Conservation (phyloP, 1,284 basidiomycete genomes). For the Ceratobasidium sp. region DNA sequence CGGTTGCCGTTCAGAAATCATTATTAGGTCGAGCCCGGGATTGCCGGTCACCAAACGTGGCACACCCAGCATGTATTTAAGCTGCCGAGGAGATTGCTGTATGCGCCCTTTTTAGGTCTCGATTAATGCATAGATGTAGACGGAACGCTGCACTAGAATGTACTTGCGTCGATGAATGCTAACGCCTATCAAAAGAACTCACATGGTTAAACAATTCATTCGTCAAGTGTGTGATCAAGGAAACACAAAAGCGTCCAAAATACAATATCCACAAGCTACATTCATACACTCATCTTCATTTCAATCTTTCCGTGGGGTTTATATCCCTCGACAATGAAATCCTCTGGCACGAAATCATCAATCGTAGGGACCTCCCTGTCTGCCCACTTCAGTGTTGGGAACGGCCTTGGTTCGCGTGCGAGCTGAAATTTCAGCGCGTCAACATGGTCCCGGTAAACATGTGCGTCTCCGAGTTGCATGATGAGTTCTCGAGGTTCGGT, state of each 20-base stretch:
- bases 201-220: too few relatives aligned
- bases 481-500: conserved; percentile 90
- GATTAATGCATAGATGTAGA: too few relatives aligned
- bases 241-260: not conserved
- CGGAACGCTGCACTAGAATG: too few relatives aligned
- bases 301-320: conserved; percentile 85
- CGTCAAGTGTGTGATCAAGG: too few relatives aligned
- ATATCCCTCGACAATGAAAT: conserved; percentile 90
- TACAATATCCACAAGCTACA: not conserved
- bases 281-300: conserved; percentile 97
- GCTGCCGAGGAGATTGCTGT: too few relatives aligned
- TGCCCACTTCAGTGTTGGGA: conserved; percentile 83
- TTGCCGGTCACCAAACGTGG: too few relatives aligned
- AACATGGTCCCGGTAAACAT: conserved; percentile 95
- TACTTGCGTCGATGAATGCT: too few relatives aligned
- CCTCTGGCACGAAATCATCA: conserved; percentile 83
- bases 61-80: too few relatives aligned
- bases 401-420: conserved; percentile 77
- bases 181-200: too few relatives aligned
- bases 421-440: conserved; percentile 87
- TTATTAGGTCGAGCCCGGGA: too few relatives aligned
- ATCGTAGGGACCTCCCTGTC: conserved; percentile 61
- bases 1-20: too few relatives aligned
- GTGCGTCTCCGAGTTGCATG: conserved; percentile 95
- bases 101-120: too few relatives aligned